phyloP scores from a whole-genome alignment of 768 basidiomycete genomes.

The Suillus americanus region DNA sequence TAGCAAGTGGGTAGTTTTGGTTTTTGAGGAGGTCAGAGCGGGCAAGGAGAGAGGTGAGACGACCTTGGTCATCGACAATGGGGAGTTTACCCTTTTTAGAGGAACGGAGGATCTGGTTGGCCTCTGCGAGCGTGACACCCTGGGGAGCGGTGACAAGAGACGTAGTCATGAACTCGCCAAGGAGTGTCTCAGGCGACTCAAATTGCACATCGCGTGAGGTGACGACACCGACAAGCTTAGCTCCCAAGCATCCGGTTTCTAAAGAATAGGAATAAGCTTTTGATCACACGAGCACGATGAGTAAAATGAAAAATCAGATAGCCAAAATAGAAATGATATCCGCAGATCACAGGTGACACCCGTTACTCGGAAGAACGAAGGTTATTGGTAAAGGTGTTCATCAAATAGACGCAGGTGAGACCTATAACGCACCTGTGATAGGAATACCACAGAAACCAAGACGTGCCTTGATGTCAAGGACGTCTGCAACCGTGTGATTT shows the following conservation, averaged over 20 bases:
- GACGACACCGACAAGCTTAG: constrained; percentile 94
- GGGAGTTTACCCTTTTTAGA: constrained; percentile 99
- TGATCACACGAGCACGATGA: constrained; percentile 2
- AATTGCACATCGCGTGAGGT: constrained; percentile 97
- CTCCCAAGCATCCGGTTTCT: constrained; percentile 87
- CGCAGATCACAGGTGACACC: constrained; percentile 73
- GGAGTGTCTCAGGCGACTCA: constrained; percentile 60
- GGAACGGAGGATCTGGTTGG: constrained; percentile 91
- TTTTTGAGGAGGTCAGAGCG: constrained; percentile 98
- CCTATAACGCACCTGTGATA: constrained; percentile 82
- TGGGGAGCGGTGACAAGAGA: constrained; percentile 81
- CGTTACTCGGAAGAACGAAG: constrained; percentile 92
- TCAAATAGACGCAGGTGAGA: constrained; percentile 22
- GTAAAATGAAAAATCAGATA: constrained; percentile 18
- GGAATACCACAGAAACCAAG: constrained; percentile 97
- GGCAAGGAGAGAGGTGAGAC: constrained; percentile 82
- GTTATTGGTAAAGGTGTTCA: constrained; percentile 55
- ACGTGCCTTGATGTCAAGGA: constrained; percentile 87
- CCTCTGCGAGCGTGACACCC: constrained; percentile 88
- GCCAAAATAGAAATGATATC: constrained; percentile 39
- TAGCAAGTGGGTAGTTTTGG: constrained; percentile 93
- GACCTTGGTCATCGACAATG: constrained; percentile 64
- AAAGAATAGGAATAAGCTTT: constrained; percentile 22
- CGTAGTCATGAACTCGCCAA: constrained; percentile 88
- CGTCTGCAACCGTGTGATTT: constrained; percentile 76